A percentile compares a stretch with the other conserved stretches of the same genome.
Evolutionary conservation across 2,329 filamentous ascomycete genomes (phyloP).

Genomic region (Fusarium albosuccineum): DNA sequence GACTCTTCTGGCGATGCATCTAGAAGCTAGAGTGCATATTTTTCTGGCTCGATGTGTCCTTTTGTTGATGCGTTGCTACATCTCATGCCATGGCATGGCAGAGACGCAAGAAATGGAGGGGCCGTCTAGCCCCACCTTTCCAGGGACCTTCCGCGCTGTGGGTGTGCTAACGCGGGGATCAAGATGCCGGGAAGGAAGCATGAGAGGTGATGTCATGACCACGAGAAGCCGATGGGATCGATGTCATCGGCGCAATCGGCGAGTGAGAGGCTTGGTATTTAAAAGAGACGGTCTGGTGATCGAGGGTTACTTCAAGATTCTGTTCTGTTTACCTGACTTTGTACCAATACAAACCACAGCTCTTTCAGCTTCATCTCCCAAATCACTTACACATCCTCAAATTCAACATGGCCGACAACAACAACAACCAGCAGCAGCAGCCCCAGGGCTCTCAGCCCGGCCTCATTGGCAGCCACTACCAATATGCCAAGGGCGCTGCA

Average conservation of each 20-base stretch:
- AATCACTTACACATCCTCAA: slow-evolving; percentile 26
- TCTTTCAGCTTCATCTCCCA: not conserved
- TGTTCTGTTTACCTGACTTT: not conserved
- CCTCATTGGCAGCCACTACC: slow-evolving; percentile 72
- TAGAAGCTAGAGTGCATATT: too few species aligned
- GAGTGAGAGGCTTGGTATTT: slow-evolving; percentile 30
- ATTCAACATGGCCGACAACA: slow-evolving; percentile 49
- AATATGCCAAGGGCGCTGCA: slow-evolving; percentile 77
- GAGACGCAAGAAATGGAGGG: not conserved
- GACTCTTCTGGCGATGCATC: too few species aligned
- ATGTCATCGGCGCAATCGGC: slow-evolving; percentile 44
- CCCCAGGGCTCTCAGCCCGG: slow-evolving; percentile 61
- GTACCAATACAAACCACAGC: not conserved
- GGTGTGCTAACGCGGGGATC: slow-evolving; percentile 32
- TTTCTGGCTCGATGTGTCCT: too few species aligned
- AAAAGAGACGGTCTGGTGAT: slow-evolving; percentile 24
- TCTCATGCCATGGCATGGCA: too few species aligned
- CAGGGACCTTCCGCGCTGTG: slow-evolving; percentile 32
- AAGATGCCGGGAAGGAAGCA: slow-evolving; percentile 7
- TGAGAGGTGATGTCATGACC: slow-evolving; percentile 47
- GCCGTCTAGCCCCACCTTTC: slow-evolving; percentile 20
- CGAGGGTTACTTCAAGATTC: not conserved
- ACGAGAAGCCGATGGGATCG: slow-evolving; percentile 32
- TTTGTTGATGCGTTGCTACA: too few species aligned
- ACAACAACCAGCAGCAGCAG: slow-evolving; percentile 39